Percentiles rank a stretch among this genome's conserved stretches.
Evolutionary conservation across 345 rosid genomes (phyloP).

Genomic region (sweet orange (Citrus sinensis)): DVS_A1.0 CM039169.1:26698501-26699000

Average conservation of each 20-base stretch:
- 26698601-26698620: slow-evolving; percentile 57
- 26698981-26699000: slow-evolving; percentile 31
- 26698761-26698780: background rate
- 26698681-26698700: slow-evolving; percentile 17
- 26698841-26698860: slow-evolving; percentile 34
- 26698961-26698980: slow-evolving; percentile 38
- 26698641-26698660: slow-evolving; percentile 38
- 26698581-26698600: slow-evolving; percentile 44
- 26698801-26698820: slow-evolving; percentile 17
- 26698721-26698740: slow-evolving; percentile 11
- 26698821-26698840: slow-evolving; percentile 52
- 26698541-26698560: slow-evolving; percentile 28
- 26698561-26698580: slow-evolving; percentile 47
- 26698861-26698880: background rate
- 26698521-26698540: slow-evolving; percentile 31
- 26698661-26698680: slow-evolving; percentile 41
- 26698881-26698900: background rate
- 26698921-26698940: slow-evolving; percentile 34
- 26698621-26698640: slow-evolving; percentile 49
- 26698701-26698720: slow-evolving; percentile 16
- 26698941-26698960: slow-evolving; percentile 43
- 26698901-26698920: slow-evolving; percentile 21
- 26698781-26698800: slow-evolving; percentile 26
- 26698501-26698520: slow-evolving; percentile 43
- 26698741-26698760: background rate